Evolutionary conservation across 306 rosid species (phyloP).

Genomic region (Vigna reflexopilosa): DNA sequence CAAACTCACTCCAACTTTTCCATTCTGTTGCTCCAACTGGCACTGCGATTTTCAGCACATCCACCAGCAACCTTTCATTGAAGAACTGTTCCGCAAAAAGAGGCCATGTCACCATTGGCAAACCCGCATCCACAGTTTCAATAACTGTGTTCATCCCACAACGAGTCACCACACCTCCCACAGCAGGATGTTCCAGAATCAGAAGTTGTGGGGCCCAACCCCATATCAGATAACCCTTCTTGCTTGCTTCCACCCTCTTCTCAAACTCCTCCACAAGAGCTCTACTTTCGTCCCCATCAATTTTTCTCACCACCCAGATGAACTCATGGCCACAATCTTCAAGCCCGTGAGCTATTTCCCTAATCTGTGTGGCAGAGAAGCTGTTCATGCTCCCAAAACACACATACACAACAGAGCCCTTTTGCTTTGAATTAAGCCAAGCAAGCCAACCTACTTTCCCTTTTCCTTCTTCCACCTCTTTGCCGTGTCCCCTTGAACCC

Average conservation of each 20-base stretch:
- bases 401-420: neutral
- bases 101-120: conserved; percentile 7
- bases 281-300: neutral
- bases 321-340: conserved; percentile 3
- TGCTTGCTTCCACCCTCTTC: neutral
- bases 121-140: neutral
- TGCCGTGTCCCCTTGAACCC: neutral
- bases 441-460: neutral
- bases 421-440: conserved; percentile 16
- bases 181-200: neutral
- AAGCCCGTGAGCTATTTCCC: neutral
- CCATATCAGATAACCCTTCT: conserved; percentile 1
- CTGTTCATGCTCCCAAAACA: conserved; percentile 19
- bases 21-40: neutral
- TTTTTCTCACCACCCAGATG: neutral
- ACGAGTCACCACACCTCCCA: neutral
- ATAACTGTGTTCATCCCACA: neutral
- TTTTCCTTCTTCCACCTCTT: neutral
- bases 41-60: neutral
- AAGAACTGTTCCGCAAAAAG: conserved; percentile 7
- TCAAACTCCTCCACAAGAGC: conserved; percentile 8
- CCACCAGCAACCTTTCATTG: conserved; percentile 15
- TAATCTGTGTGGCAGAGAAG: neutral
- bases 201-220: conserved; percentile 20
- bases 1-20: neutral